phyloP scores from a whole-genome alignment of 2,329 filamentous ascomycete genomes.

The Colletotrichum truncatum region DNA sequence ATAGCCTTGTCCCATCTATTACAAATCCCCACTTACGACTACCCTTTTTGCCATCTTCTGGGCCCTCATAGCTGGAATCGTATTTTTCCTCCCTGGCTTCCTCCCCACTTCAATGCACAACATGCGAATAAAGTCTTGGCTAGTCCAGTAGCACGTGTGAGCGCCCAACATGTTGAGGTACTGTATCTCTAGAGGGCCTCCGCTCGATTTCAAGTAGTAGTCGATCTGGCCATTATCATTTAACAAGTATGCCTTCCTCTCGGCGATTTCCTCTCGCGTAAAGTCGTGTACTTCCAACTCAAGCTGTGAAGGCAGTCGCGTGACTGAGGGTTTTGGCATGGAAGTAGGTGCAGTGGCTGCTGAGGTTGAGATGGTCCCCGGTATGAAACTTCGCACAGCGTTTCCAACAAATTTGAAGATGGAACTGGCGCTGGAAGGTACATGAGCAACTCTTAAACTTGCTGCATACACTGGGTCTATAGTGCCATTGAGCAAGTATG shows the following conservation, averaged over 20 bases:
- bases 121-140: slow-evolving; percentile 88
- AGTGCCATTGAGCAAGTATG: slow-evolving; percentile 90
- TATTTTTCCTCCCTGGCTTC: slow-evolving; percentile 70
- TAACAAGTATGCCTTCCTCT: slow-evolving; percentile 85
- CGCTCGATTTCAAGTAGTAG: slow-evolving; percentile 84
- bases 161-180: slow-evolving; percentile 97
- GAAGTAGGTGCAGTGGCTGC: slow-evolving; percentile 31
- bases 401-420: slow-evolving; percentile 72
- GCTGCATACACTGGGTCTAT: slow-evolving; percentile 84
- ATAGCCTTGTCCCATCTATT: too few species aligned
- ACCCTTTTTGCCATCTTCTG: slow-evolving; percentile 57
- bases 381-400: slow-evolving; percentile 70
- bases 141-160: slow-evolving; percentile 93
- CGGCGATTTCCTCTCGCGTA: slow-evolving; percentile 88
- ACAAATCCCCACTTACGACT: background rate
- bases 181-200: slow-evolving; percentile 90
- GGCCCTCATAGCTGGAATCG: slow-evolving; percentile 67
- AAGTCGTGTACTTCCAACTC: slow-evolving; percentile 98
- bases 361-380: slow-evolving; percentile 49
- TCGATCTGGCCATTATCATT: slow-evolving; percentile 99
- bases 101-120: slow-evolving; percentile 89
- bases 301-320: slow-evolving; percentile 70
- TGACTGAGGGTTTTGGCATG: slow-evolving; percentile 45
- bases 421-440: slow-evolving; percentile 77
- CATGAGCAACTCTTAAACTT: slow-evolving; percentile 78